Conservation (phyloP, 2,329 filamentous ascomycete genomes). For the Stachybotrys echinatus region DNA sequence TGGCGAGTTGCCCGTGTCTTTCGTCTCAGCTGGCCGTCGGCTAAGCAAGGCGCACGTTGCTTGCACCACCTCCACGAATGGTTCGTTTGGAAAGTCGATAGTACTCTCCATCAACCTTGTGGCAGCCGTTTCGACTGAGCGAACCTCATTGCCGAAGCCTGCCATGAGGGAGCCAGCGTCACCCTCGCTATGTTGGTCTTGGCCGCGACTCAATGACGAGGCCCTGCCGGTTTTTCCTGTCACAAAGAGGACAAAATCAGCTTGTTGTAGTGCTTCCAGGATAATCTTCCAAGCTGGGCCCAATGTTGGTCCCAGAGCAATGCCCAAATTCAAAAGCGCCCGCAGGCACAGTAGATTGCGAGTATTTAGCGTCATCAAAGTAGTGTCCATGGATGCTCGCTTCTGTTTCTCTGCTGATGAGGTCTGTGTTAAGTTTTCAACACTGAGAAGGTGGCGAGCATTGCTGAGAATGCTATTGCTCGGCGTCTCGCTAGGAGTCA, state of each 20-base stretch:
- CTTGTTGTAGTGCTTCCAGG: constrained; percentile 86
- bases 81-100: constrained; percentile 76
- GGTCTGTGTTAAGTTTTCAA: constrained; percentile 61
- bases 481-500: constrained; percentile 37
- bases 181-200: constrained; percentile 44
- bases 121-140: constrained; percentile 83
- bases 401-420: constrained; percentile 55
- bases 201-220: constrained; percentile 38
- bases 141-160: constrained; percentile 75
- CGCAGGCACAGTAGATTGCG: constrained; percentile 86
- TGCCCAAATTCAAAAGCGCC: constrained; percentile 90
- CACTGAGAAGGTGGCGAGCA: constrained; percentile 66
- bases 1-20: constrained; percentile 9
- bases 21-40: constrained; percentile 17
- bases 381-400: constrained; percentile 52
- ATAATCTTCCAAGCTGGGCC: constrained; percentile 84
- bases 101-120: constrained; percentile 87
- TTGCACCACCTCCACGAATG: constrained; percentile 72
- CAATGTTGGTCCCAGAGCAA: constrained; percentile 85
- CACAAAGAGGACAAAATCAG: constrained; percentile 77
- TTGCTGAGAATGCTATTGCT: constrained; percentile 61
- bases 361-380: constrained; percentile 63
- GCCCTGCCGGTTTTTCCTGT: constrained; percentile 51
- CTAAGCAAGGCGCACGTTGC: constrained; percentile 70
- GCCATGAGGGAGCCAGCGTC: constrained; percentile 47